Base-by-base conservation (phyloP, 2,329 filamentous ascomycete genomes). In the Leptographium radiaticola region DNA sequence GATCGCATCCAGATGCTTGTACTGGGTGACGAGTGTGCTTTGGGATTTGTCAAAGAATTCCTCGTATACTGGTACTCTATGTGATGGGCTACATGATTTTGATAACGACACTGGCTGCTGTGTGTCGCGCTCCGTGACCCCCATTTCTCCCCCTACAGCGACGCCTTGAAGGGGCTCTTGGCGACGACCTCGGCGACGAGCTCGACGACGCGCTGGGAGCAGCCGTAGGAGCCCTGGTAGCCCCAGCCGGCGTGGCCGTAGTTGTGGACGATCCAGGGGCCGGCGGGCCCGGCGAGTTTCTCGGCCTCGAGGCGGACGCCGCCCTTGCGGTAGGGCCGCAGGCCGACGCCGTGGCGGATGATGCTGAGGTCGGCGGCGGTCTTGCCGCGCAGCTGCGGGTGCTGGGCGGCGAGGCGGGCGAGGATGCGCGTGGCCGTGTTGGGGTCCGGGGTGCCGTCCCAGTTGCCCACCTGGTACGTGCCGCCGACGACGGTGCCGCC, bases 401-500 rank as follows among this genome's bases (percentile, higher is more conserved):
- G 79, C 34, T 81, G 66, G 36, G 79, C 76, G 7, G 87, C 73
- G 25, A 77, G 75, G n/a, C 89, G 78, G 68, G 83, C 82, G 87
- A 95, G 93, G 65, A 95, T 95, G 13, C 89, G 77, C 53, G 77
- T 69, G 0, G 89, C 87, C n/a, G 89, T 74, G 63, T 87, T 88
- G 0, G 84, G 83, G 62, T 95, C 89, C 1, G 85, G 82, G 59
- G 84, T 77, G 40, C 81, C 77, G 60, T 93, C 86, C 88, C 88
- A 95, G 62, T 83, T 85, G 33, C 82, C 77, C 61, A 84, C 80
- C 65, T 89, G 83, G 62, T 94, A 87, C 48, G 84, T 91, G 2
- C 90, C 90, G n/a, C 89, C 90, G 2, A 95, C 71, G 44, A 95
- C 76, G 0, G 87, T 93, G 12, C 90, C 90, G 20, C 89, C 90